Percentiles rank a stretch among this genome's conserved stretches.
phyloP scores from a whole-genome alignment of 345 rosid genomes.

The Kandelia obovata region DNA sequence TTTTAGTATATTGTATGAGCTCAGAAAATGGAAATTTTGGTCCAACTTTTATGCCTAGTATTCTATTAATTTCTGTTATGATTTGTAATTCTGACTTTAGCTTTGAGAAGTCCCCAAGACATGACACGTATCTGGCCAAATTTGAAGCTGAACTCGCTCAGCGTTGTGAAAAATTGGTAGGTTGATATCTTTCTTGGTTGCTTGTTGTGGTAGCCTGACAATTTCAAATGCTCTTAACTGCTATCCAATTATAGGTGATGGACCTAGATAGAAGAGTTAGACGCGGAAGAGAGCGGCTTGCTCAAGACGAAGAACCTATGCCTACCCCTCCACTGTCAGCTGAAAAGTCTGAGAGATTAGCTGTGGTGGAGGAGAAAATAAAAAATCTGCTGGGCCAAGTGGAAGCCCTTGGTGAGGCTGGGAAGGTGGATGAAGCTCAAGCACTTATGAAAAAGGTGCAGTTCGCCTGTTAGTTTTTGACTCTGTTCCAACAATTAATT shows the following conservation, averaged over 20 bases:
- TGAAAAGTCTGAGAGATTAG: slow-evolving; percentile 76
- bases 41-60: too few species aligned
- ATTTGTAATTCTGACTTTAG: slow-evolving; percentile 37
- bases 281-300: slow-evolving; percentile 95
- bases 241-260: slow-evolving; percentile 55
- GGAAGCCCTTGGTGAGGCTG: slow-evolving; percentile 95
- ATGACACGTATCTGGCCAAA: slow-evolving; percentile 59
- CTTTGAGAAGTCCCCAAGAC: slow-evolving; percentile 87
- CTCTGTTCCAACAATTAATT: too few species aligned
- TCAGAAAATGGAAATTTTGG: too few species aligned
- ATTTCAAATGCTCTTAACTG: background rate
- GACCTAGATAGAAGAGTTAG: slow-evolving; percentile 95
- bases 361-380: slow-evolving; percentile 86
- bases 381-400: slow-evolving; percentile 94
- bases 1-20: too few species aligned
- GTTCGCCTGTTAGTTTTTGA: too few species aligned
- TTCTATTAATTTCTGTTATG: too few species aligned
- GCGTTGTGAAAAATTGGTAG: slow-evolving; percentile 90
- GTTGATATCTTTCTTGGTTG: slow-evolving; percentile 12
- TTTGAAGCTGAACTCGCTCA: slow-evolving; percentile 93
- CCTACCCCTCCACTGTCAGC: slow-evolving; percentile 68
- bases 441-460: slow-evolving; percentile 96
- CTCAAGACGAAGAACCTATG: slow-evolving; percentile 86
- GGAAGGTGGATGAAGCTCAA: slow-evolving; percentile 99
- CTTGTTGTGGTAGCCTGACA: background rate